Conservation (phyloP, 345 rosid species). For the Geranium rotundifolium region DNA sequence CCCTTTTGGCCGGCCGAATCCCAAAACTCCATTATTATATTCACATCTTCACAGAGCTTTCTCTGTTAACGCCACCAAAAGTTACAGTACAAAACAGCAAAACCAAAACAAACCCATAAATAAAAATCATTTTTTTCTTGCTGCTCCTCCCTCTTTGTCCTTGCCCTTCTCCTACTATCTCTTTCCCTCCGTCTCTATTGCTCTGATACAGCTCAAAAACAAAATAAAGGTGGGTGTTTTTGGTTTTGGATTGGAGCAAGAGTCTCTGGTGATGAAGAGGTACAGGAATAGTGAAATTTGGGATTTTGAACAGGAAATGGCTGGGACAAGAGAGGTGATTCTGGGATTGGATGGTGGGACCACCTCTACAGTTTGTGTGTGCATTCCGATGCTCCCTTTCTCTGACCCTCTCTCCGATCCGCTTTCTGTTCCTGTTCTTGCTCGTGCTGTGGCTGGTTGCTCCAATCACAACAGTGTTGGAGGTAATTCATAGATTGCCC, state of each 20-base stretch:
- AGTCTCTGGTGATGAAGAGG: slow-evolving; percentile 31
- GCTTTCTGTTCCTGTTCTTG: slow-evolving; percentile 36
- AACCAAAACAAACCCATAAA: background rate
- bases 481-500: slow-evolving; percentile 16
- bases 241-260: background rate
- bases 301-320: slow-evolving; percentile 47
- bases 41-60: background rate
- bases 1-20: slow-evolving; percentile 23
- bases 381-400: slow-evolving; percentile 35
- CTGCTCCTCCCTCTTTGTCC: background rate
- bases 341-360: slow-evolving; percentile 64
- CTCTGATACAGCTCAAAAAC: background rate
- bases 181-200: background rate
- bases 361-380: slow-evolving; percentile 70
- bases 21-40: background rate
- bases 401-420: slow-evolving; percentile 35
- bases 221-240: background rate
- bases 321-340: slow-evolving; percentile 22
- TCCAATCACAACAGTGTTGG: slow-evolving; percentile 70
- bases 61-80: background rate
- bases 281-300: slow-evolving; percentile 52
- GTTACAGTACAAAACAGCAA: background rate
- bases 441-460: slow-evolving; percentile 61
- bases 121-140: background rate
- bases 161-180: background rate